Evolutionary conservation across 2,329 filamentous ascomycete genomes (phyloP), one percentile per base, ranked within the genome.

Genomic region (Epicoccum sorghinum): DNA sequence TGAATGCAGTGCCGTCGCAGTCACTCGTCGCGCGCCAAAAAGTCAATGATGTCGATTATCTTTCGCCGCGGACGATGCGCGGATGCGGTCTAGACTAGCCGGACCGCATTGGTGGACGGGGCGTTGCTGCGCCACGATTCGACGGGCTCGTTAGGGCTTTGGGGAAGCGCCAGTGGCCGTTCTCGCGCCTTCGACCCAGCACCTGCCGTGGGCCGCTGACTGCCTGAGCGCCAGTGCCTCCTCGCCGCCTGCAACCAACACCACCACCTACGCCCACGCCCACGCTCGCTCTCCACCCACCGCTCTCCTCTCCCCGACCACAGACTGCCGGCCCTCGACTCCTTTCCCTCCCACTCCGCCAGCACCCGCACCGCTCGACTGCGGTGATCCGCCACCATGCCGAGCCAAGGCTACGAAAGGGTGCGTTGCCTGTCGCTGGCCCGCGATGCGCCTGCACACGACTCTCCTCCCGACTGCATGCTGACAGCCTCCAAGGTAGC

Each of bases 371-470:
- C 47, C 8, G 30, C 18, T 38, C 27, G 8, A 23, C 25, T 18
- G 29, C 25, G 39, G 30, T 22, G 22, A 9, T 13, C 35, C 42
- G 42, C 49, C 67, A 73, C 50, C 62, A 80, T 80, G 79, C 77
- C 75, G 59, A 68, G 69, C 46, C 78, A 80, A 68, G 76, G 78
- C 63, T 82, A 81, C 63, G 75, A 81, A 65, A 70, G 78, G 68
- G 79, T 81, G 75, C 57, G 77, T 74, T 59, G 53, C 49, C 55
- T 18, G 18, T 52, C 48, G 47, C 56, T 49, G 35, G 18, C 18
- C 18, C 18, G 18, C 18, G 18, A 18, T 18, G 18, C 52, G 46
- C 46, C 48, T 29, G n/a, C 27, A 18, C 36, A 7, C 22, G 29
- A 9, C 38, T 2, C 48, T 29, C 12, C 27, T 13, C 36, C 8